phyloP scores from a whole-genome alignment of 257 asterid species.

The Nicotiana tabacum region DNA sequence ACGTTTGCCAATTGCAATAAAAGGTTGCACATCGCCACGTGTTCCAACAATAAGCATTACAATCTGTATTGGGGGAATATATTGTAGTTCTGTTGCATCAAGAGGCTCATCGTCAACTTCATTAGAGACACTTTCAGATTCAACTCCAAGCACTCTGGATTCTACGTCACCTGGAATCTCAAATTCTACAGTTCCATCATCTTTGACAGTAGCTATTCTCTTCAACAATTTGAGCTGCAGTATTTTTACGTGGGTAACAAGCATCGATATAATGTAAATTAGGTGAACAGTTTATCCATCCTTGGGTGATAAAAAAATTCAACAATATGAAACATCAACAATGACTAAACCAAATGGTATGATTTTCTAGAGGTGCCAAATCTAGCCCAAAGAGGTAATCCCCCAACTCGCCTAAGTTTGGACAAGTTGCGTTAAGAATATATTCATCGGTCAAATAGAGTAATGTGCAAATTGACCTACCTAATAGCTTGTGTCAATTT shows the following conservation, averaged over 20 bases:
- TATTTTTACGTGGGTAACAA: constrained; percentile 42
- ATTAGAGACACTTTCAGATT: constrained; percentile 27
- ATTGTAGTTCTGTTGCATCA: constrained; percentile 58
- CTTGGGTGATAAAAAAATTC: not conserved
- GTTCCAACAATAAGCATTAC: constrained; percentile 96
- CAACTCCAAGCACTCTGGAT: constrained; percentile 37
- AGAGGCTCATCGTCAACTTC: constrained; percentile 56
- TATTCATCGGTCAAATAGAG: not conserved
- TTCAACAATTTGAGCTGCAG: constrained; percentile 90
- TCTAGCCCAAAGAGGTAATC: not conserved
- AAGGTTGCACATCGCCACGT: constrained; percentile 97
- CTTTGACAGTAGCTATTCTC: constrained; percentile 86
- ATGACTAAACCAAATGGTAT: not conserved
- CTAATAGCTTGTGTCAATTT: not conserved
- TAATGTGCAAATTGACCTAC: not conserved
- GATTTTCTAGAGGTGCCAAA: not conserved
- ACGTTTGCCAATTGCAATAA: constrained; percentile 85
- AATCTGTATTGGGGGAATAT: constrained; percentile 79
- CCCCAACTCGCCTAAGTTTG: not conserved
- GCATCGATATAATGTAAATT: constrained; percentile 6
- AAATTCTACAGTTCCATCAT: constrained; percentile 91
- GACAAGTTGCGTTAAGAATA: not conserved
- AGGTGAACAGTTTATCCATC: not conserved
- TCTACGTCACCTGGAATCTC: constrained; percentile 77
- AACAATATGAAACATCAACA: not conserved